A percentile compares a stretch with the other conserved stretches of the same genome.
Evolutionary conservation across 2,329 filamentous ascomycete species (phyloP).

Genomic region (Iodosphaeria phyllophila): DNA sequence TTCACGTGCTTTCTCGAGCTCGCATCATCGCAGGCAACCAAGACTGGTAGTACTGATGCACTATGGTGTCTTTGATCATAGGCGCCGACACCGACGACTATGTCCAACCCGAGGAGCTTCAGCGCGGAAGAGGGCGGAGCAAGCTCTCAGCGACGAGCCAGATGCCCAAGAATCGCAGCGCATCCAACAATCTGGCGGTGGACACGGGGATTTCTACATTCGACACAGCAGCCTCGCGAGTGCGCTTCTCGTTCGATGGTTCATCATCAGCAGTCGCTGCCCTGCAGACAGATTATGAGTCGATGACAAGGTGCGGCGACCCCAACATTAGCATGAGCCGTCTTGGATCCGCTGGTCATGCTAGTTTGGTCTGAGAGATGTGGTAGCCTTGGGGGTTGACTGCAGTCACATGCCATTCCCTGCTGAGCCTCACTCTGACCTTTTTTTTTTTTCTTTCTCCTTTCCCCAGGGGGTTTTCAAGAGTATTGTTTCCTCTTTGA

Average conservation of each 20-base stretch:
- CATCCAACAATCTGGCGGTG: slow-evolving; percentile 40
- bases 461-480: too few relatives aligned
- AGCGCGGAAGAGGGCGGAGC: slow-evolving; percentile 15
- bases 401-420: too few relatives aligned
- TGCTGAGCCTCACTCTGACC: too few relatives aligned
- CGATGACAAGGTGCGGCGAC: slow-evolving; percentile 46
- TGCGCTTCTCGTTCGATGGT: slow-evolving; percentile 63
- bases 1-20: slow-evolving; percentile 2
- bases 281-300: slow-evolving; percentile 42
- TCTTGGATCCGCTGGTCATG: too few relatives aligned
- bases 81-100: slow-evolving; percentile 20
- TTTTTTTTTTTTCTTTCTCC: too few relatives aligned
- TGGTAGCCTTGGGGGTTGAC: too few relatives aligned
- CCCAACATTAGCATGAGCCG: neutral
- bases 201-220: slow-evolving; percentile 21
- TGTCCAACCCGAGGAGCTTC: slow-evolving; percentile 18
- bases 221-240: slow-evolving; percentile 26
- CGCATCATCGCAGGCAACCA: slow-evolving; percentile 1
- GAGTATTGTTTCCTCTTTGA: too few relatives aligned
- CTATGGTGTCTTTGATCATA: slow-evolving; percentile 8
- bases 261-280: too few relatives aligned
- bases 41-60: slow-evolving; percentile 2
- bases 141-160: slow-evolving; percentile 27
- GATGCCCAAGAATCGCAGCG: slow-evolving; percentile 46
- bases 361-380: too few relatives aligned